These are phyloP conservation scores for Butyriboletus appendiculatus DNA, from an alignment of 1,284 basidiomycete genomes.

Conservation along the genomic window DNA sequence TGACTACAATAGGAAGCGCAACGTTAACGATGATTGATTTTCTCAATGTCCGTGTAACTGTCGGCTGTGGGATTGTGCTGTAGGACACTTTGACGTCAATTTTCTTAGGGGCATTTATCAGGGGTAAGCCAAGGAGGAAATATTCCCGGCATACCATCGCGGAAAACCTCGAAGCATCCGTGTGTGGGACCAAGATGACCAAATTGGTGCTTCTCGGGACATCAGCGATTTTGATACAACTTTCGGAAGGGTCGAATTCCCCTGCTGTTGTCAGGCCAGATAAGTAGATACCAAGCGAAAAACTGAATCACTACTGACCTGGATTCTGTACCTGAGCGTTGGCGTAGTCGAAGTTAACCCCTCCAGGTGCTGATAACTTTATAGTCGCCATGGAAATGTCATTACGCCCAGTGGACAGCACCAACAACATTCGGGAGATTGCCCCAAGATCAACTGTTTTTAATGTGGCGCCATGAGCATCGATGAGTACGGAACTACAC, in stretches of 20 bases:
- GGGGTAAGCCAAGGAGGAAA: not conserved
- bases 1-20: conserved; percentile 76
- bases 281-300: conserved; percentile 14
- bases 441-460: conserved; percentile 66
- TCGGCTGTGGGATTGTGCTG: conserved; percentile 53
- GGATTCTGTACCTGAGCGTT: conserved; percentile 46
- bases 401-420: conserved; percentile 67
- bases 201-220: conserved; percentile 47
- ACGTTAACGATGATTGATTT: conserved; percentile 58
- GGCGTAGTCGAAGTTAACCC: conserved; percentile 49
- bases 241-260: conserved; percentile 39
- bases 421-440: conserved; percentile 52
- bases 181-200: conserved; percentile 60
- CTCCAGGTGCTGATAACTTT: conserved; percentile 52
- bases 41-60: conserved; percentile 50
- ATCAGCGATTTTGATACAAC: conserved; percentile 48
- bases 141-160: conserved; percentile 47
- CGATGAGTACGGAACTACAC: conserved; percentile 1
- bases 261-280: conserved; percentile 10
- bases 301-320: conserved; percentile 26
- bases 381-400: conserved; percentile 52
- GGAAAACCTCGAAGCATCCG: conserved; percentile 55
- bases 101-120: conserved; percentile 47
- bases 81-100: conserved; percentile 64
- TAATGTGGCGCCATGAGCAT: conserved; percentile 9